Conservation (phyloP, 495 filamentous ascomycete genomes). For the Hyaloscypha finlandica region DNA sequence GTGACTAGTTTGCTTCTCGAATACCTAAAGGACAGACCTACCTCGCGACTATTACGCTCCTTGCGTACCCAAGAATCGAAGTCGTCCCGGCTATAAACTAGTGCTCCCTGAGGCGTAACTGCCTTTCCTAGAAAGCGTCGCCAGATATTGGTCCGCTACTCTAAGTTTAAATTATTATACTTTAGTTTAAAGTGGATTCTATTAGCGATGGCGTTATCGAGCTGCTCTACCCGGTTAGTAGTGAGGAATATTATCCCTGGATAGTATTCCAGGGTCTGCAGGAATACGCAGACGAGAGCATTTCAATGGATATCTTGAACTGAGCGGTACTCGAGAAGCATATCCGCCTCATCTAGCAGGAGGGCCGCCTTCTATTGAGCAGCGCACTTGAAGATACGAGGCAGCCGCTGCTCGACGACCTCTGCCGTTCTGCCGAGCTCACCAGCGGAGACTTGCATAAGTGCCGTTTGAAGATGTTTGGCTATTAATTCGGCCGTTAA, state of each 20-base stretch:
- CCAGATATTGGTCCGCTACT: too few species aligned
- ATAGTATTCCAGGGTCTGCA: background rate
- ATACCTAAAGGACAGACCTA: conserved; percentile 12
- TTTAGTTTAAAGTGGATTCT: too few species aligned
- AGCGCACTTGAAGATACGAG: conserved; percentile 42
- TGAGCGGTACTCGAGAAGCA: conserved; percentile 42
- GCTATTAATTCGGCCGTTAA: conserved; percentile 11
- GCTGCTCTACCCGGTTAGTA: too few species aligned
- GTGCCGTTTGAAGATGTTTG: conserved; percentile 10
- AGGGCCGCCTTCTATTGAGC: conserved; percentile 43
- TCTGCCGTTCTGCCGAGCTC: conserved; percentile 15
- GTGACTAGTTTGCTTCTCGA: too few species aligned
- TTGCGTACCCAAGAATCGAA: background rate
- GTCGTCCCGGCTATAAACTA: too few species aligned
- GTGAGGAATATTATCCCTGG: too few species aligned
- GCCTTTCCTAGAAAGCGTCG: too few species aligned
- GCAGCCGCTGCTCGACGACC: conserved; percentile 42
- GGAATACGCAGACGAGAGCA: conserved; percentile 16
- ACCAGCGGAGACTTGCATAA: conserved; percentile 27
- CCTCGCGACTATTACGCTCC: conserved; percentile 13
- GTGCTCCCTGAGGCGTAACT: too few species aligned
- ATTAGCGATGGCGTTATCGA: too few species aligned
- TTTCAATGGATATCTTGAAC: conserved; percentile 33
- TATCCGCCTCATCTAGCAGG: conserved; percentile 43
- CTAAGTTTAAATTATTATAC: too few species aligned